Conservation (phyloP, 129 eudicot species). For the Centaurea solstitialis region DNA sequence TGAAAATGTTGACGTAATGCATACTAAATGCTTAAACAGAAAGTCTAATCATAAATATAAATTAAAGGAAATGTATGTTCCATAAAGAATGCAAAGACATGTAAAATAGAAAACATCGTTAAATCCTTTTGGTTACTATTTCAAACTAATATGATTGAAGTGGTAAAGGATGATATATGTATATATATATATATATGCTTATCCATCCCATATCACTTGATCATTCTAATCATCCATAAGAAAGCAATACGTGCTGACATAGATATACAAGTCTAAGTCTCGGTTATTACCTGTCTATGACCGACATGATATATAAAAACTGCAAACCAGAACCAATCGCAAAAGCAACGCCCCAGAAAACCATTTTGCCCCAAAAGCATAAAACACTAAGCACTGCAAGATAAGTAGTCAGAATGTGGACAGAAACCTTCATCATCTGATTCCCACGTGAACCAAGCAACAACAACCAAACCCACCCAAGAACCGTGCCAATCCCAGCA, state of each 20-base stretch:
- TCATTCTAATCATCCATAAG: too few relatives aligned
- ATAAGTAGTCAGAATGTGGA: conserved; percentile 87
- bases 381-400: conserved; percentile 88
- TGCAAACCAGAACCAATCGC: conserved; percentile 88
- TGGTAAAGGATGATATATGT: background rate
- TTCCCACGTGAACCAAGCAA: conserved; percentile 78
- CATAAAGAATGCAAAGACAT: background rate
- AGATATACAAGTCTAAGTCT: background rate
- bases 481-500: conserved; percentile 67
- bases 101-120: background rate
- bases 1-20: too few relatives aligned
- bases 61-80: too few relatives aligned
- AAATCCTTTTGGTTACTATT: background rate
- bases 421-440: conserved; percentile 86
- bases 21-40: background rate
- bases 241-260: background rate
- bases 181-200: background rate
- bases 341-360: conserved; percentile 89
- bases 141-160: background rate
- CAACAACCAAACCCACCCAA: conserved; percentile 86
- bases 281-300: conserved; percentile 74
- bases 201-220: background rate
- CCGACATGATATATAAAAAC: conserved; percentile 88
- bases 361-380: conserved; percentile 77
- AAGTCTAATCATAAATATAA: background rate